Evolutionary conservation across 257 asterid species (phyloP).

Genomic region (Nicotiana tabacum): DNA sequence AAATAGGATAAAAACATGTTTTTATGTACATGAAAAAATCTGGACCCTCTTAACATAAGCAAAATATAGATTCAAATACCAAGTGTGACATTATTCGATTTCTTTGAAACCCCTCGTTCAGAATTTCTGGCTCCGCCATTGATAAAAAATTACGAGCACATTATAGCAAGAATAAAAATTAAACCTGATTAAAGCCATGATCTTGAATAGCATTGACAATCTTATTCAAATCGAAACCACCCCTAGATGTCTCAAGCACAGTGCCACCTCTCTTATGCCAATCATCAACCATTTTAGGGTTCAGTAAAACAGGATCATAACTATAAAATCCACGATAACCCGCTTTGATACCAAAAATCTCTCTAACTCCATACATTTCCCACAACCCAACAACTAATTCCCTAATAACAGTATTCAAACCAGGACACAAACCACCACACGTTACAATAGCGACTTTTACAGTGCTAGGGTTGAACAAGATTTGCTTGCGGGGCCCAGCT

Average conservation of each 20-base stretch:
- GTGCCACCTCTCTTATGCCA: constrained; percentile 82
- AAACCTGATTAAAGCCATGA: constrained; percentile 66
- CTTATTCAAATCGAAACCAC: constrained; percentile 57
- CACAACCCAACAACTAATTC: constrained; percentile 83
- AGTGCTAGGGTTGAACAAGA: constrained; percentile 37
- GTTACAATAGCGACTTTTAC: constrained; percentile 71
- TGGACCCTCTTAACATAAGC: too few relatives aligned
- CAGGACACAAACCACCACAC: constrained; percentile 88
- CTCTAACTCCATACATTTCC: constrained; percentile 69
- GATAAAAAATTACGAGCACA: not conserved
- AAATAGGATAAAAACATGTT: too few relatives aligned
- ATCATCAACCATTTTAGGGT: constrained; percentile 51
- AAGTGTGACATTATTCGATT: too few relatives aligned
- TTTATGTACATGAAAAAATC: too few relatives aligned
- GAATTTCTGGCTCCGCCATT: too few relatives aligned
- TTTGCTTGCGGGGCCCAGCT: constrained; percentile 69
- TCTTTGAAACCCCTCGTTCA: too few relatives aligned
- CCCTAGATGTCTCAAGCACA: constrained; percentile 61
- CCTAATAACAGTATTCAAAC: constrained; percentile 75
- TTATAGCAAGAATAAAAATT: not conserved
- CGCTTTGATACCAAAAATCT: constrained; percentile 51
- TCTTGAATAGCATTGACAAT: constrained; percentile 58
- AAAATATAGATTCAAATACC: too few relatives aligned
- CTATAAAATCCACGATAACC: constrained; percentile 75
- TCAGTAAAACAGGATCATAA: constrained; percentile 33